A percentile compares a stretch with the other conserved stretches of the same genome.
These are phyloP conservation scores for Coemansia sp. DNA, from an alignment of 192 early-diverging fungal genomes.

Conservation along the genomic window DNA sequence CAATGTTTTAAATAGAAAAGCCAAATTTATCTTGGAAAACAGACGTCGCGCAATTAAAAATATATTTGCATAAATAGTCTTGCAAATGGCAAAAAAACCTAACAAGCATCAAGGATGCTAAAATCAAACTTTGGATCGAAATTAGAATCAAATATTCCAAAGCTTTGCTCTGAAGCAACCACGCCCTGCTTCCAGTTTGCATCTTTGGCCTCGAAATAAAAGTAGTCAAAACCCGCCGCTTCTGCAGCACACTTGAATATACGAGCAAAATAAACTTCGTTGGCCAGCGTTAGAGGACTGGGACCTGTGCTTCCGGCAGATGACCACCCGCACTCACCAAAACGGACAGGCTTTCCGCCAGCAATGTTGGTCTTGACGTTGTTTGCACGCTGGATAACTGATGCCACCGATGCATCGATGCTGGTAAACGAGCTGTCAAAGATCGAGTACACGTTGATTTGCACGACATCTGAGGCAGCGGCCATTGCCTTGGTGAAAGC, in stretches of 20 bases:
- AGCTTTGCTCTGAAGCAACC: constrained; percentile 35
- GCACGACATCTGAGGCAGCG: constrained; percentile 37
- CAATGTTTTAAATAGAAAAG: too few species aligned
- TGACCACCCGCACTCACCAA: constrained; percentile 51
- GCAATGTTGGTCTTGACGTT: constrained; percentile 28
- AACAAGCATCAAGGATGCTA: constrained; percentile 26
- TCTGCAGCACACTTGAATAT: constrained; percentile 43
- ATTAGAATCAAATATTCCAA: constrained; percentile 30
- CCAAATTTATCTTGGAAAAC: too few species aligned
- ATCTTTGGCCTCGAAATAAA: constrained; percentile 56
- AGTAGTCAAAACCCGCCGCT: constrained; percentile 31
- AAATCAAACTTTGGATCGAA: constrained; percentile 42
- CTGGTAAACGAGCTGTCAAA: constrained; percentile 35
- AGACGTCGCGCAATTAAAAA: too few species aligned
- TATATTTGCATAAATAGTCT: too few species aligned
- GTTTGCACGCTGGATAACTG: constrained; percentile 42
- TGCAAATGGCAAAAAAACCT: too few species aligned
- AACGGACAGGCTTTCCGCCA: constrained; percentile 34
- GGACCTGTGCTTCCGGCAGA: constrained; percentile 41
- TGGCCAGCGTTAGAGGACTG: constrained; percentile 32
- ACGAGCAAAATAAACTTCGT: constrained; percentile 28
- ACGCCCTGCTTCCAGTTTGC: constrained; percentile 42
- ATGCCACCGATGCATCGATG: constrained; percentile 34
- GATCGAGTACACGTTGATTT: constrained; percentile 51
- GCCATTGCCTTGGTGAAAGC: constrained; percentile 32